Evolutionary conservation across 257 asterid species (phyloP), one percentile per base, ranked within the genome.

Genomic region (Petrea volubilis): DNA sequence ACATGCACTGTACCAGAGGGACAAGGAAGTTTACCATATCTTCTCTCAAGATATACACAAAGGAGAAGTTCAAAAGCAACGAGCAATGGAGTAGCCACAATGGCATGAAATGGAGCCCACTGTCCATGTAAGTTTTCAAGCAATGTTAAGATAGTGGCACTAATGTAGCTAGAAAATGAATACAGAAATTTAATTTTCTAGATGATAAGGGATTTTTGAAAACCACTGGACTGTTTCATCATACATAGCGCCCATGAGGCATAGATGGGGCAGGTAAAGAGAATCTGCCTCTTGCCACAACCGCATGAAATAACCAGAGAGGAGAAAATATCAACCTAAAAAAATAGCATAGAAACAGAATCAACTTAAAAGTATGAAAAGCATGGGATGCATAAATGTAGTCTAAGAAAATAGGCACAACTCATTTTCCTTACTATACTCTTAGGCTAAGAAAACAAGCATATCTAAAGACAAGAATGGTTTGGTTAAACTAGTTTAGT

Each of bases 31-130:
- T 73, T 85, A 91, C 98, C 97, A 67, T 83, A 79, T 51, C 57
- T 67, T 77, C 75, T 70, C 84, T 90, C 92, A 20, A 92, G 97
- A 82, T 88, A 82, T 74, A 88, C 82, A 82, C 98, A 91, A 36
- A 94, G 88, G 74, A 94, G 98, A 67, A 91, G 87, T 82, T 92
- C 99, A 75, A 94, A 94, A 73, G 99, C 96, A 74, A 90, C 67
- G 55, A 94, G 98, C 90, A 94, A 78, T 2, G 99, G 99, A 14
- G 84, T 77, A 24, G 97, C 99, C 81, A 88, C 82, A 64, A 86
- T 75, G 62, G 99, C 84, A 83, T 94, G 99, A 78, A 87, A 82
- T 15, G 99, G 99, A 5, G 97, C 97, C 99, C 99, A 94, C 98
- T 94, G 90, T 68, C 69, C 74, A 79, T 60, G 69, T 36, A 86